These are phyloP conservation scores for Rheum nobile DNA, from an alignment of 148 eudicot species.

Conservation along the genomic window DNA sequence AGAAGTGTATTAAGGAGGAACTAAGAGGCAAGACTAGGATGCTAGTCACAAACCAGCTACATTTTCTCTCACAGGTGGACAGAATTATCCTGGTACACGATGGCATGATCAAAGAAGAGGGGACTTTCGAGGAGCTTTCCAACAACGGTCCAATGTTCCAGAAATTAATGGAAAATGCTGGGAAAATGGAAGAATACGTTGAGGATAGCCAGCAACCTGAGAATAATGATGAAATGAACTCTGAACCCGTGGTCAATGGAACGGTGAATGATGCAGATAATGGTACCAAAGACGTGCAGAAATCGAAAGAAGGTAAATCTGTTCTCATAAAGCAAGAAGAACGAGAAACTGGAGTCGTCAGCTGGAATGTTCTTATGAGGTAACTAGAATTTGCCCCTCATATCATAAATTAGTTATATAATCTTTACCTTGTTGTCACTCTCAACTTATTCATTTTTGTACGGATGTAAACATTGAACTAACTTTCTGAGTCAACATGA, in stretches of 20 bases:
- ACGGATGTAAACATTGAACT: background rate
- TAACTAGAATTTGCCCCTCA: constrained; percentile 10
- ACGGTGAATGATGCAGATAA: constrained; percentile 23
- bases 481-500: background rate
- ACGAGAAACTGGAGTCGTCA: constrained; percentile 89
- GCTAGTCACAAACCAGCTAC: constrained; percentile 90
- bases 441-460: background rate
- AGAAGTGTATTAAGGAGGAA: constrained; percentile 86
- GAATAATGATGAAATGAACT: constrained; percentile 19
- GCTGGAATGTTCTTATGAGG: constrained; percentile 64
- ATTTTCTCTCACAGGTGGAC: constrained; percentile 90
- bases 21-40: constrained; percentile 77
- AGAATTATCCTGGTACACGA: constrained; percentile 79
- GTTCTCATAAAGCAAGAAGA: constrained; percentile 90
- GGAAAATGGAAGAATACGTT: constrained; percentile 85
- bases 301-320: constrained; percentile 54
- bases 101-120: constrained; percentile 81
- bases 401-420: background rate
- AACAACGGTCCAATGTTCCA: constrained; percentile 63
- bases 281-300: constrained; percentile 24
- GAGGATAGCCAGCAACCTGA: constrained; percentile 42
- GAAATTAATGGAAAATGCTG: constrained; percentile 94
- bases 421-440: background rate
- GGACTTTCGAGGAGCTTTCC: constrained; percentile 77
- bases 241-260: constrained; percentile 47